Conservation (phyloP, 129 eudicot species). For the Centrapalus pauciflorus region DNA sequence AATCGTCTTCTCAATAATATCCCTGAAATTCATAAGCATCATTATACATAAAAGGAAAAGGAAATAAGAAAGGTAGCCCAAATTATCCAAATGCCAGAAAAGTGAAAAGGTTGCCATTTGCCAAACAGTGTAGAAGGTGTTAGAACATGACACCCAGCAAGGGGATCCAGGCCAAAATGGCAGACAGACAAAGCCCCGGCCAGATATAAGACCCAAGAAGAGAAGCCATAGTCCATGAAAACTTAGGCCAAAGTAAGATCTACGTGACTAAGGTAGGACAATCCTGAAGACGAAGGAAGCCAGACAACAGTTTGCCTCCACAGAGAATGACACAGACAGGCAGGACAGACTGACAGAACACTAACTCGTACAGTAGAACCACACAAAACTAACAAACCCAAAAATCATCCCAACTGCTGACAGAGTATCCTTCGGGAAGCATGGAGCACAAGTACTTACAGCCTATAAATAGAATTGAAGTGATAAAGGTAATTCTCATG, state of each 20-base stretch:
- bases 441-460: neutral
- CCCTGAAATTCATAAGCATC: slow-evolving; percentile 51
- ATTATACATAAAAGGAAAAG: neutral
- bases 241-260: neutral
- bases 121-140: neutral
- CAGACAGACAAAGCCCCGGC: neutral
- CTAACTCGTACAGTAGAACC: neutral
- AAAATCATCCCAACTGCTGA: neutral
- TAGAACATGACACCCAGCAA: neutral
- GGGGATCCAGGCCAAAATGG: neutral
- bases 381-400: neutral
- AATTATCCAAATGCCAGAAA: neutral
- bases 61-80: neutral
- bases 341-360: neutral
- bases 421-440: neutral
- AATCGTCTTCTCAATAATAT: slow-evolving; percentile 75
- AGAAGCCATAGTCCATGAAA: neutral
- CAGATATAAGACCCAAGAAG: neutral
- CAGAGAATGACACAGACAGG: neutral
- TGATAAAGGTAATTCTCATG: neutral
- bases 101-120: no score
- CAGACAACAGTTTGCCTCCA: neutral
- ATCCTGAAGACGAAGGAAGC: neutral
- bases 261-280: neutral
- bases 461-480: neutral